Conservation (phyloP, 208 protist genomes). For the Herpetomonas tarakana region DNA sequence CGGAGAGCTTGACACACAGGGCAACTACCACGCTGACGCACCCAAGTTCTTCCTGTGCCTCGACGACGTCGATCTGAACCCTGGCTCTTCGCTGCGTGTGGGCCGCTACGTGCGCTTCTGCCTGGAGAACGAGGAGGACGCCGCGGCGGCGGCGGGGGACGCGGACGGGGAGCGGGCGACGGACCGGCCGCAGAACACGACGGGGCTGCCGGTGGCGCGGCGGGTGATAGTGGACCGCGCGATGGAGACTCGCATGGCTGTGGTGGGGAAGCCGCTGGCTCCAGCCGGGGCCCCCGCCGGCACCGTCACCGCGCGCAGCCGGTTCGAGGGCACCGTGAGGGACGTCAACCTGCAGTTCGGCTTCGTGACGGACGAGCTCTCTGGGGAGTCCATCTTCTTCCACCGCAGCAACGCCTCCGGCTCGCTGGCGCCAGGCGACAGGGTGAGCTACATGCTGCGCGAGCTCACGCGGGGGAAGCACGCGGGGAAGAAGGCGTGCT, state of each 20-base stretch:
- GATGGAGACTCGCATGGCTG: conserved; percentile 26
- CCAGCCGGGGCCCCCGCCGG: conserved; percentile 9
- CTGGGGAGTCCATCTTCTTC: conserved; percentile 79
- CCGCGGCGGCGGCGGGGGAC: background rate
- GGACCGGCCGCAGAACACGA: background rate
- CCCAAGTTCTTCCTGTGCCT: conserved; percentile 43
- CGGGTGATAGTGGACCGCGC: conserved; percentile 53
- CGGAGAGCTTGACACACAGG: conserved; percentile 61
- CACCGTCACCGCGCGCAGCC: conserved; percentile 16
- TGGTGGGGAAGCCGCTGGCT: conserved; percentile 8
- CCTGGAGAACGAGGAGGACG: conserved; percentile 21
- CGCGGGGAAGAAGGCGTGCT: conserved; percentile 59
- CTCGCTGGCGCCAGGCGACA: conserved; percentile 35
- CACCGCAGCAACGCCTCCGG: conserved; percentile 37
- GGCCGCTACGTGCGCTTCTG: conserved; percentile 77
- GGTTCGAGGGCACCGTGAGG: conserved; percentile 51
- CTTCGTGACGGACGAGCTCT: conserved; percentile 64
- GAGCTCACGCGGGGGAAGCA: conserved; percentile 60
- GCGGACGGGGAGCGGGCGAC: conserved; percentile 7
- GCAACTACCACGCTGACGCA: conserved; percentile 44
- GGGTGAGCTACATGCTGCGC: conserved; percentile 59
- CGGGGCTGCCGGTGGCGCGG: conserved; percentile 11
- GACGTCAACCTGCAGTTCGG: conserved; percentile 48
- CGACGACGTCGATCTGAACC: conserved; percentile 50
- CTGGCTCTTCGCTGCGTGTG: conserved; percentile 15